Base-by-base conservation (phyloP, 169 alveolate genomes). In the Cryptosporidium tyzzeri region DNA sequence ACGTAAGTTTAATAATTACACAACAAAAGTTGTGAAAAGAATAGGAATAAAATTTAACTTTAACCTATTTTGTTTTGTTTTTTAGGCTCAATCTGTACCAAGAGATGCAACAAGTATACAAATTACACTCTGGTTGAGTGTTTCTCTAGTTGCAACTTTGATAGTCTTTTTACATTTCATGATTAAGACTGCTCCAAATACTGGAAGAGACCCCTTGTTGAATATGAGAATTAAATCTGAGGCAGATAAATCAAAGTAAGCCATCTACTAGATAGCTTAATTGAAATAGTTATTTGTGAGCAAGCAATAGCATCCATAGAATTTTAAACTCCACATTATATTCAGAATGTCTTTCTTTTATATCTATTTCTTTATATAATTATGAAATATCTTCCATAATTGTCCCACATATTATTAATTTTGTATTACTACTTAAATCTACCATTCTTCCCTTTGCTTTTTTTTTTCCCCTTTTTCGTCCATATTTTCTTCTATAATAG, bases 171-270 rank as follows among this genome's bases (percentile, higher is more conserved):
- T 80, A 80, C 62, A 62, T 39, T 80, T 80, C 35, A 59, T 80
- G 89, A 80, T 80, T 44, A 62, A 35, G n/a, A 80, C 89, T 21
- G 71, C 89, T 23, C 89, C 89, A 61, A 80, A 80, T 48, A 80
- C 89, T 18, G 89, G 80, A 21, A 55, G 75, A 62, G 89, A 80
- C 31, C 89, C 89, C 7, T 35, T 80, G 69, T 48, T 80, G 18
- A 80, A 80, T 62, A 80, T 80, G 89, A 59, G 89, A 44, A 80
- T 80, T 35, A 59, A 44, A n/a, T 80, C 89, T 9, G 89, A 80
- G 70, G 44, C 75, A 0, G 89, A 80, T 62, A 80, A 80, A 35
- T 61, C 89, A 39, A 80, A 80, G 69, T 80, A 41, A 29, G 1
- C 31, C 37, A 26, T 21, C n/a, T n/a, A 48, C 6, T 10, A 9